These are phyloP conservation scores for Sporisorium graminicola DNA, from an alignment of 1,284 basidiomycete species.

Conservation along the genomic window DNA sequence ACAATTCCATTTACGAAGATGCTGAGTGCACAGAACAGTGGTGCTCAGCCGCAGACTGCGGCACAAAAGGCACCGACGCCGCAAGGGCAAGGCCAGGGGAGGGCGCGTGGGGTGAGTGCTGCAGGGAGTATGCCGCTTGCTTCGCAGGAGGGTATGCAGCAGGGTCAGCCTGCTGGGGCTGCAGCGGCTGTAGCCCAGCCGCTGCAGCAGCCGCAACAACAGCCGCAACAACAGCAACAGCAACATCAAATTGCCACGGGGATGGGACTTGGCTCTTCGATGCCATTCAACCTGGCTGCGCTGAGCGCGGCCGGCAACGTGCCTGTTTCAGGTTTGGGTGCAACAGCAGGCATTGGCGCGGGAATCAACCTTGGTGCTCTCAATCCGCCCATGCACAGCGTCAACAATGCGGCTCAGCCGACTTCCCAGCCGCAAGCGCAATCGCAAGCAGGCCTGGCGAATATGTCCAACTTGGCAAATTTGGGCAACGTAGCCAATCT, in stretches of 20 bases:
- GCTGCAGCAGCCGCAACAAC: slow-evolving; percentile 1
- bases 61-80: neutral
- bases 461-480: slow-evolving; percentile 14
- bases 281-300: slow-evolving; percentile 46
- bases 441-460: neutral
- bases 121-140: neutral
- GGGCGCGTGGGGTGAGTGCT: neutral
- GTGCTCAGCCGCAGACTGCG: slow-evolving; percentile 1
- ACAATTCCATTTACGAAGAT: slow-evolving; percentile 53
- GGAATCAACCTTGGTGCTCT: slow-evolving; percentile 5
- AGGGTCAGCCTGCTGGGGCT: neutral
- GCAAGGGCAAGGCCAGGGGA: neutral
- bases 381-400: neutral
- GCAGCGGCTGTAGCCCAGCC: neutral
- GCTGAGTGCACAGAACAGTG: slow-evolving; percentile 26
- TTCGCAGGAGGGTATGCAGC: neutral
- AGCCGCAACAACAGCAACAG: neutral
- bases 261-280: slow-evolving; percentile 46
- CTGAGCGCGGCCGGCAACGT: slow-evolving; percentile 38
- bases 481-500: slow-evolving; percentile 22
- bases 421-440: slow-evolving; percentile 1
- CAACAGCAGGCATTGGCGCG: slow-evolving; percentile 4
- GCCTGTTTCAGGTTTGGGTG: slow-evolving; percentile 22
- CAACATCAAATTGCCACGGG: slow-evolving; percentile 14
- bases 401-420: too few relatives aligned